Evolutionary conservation across 352 stramenopile genomes (phyloP), one percentile per base, ranked within the genome.

Genomic region (Phytophthora ramorum): DNA sequence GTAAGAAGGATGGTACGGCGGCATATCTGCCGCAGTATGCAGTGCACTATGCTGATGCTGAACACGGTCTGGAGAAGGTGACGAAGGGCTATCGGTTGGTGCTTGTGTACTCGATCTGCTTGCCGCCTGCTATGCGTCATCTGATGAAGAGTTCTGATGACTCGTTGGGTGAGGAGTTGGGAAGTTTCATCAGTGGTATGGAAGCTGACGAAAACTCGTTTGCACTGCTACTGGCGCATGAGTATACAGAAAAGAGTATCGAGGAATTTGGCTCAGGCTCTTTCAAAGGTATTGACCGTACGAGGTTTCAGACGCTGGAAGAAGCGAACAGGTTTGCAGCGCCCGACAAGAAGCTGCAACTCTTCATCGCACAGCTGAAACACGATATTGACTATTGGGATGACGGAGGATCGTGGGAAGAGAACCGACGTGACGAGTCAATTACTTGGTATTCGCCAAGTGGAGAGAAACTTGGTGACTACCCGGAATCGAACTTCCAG

Each of bases 131-230:
- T 16, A 60, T 69, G 53, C 35, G 22, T 16, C 44, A 68, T 13
- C 28, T 68, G 17, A 40, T 38, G 14, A n/a, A n/a, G 12, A 28
- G 44, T 10, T 4, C 12, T 7, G 26, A 56, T 24, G 34, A 65
- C 7, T 17, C 26, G 4, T 30, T 57, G 32, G 40, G 17, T 34
- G 20, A 28, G 22, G 49, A 54, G 13, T 22, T 59, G 17, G n/a
- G 26, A 10, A 47, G 22, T 7, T 71, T 69, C 26, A 60, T 70
- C 1, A 52, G 56, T 7, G 63, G 71, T 26, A 67, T 72, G 56
- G 46, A 71, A 46, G 71, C 63, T 24, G 71, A 78, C 49, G 82
- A 79, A 28, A 51, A 87, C 5, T 53, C 30, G 1, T 65, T 58
- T 32, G 56, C 54, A 9, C 37, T 76, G 19, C 24, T 76, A 10